Evolutionary conservation across 768 basidiomycete genomes (phyloP).

Genomic region (Tulasnella sp.): DNA sequence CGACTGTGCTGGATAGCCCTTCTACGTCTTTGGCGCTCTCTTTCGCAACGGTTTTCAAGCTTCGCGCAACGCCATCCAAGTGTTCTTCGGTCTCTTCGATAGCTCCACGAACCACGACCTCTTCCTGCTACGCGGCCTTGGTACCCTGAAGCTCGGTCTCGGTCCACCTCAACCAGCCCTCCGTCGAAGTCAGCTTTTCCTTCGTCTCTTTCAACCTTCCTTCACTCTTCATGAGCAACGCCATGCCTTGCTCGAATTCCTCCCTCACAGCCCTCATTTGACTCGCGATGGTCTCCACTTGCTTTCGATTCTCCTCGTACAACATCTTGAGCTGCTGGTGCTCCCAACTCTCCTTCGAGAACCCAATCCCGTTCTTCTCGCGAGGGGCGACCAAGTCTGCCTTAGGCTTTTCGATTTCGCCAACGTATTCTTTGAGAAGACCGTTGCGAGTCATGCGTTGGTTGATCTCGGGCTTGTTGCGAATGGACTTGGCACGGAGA

Average conservation of each 20-base stretch:
- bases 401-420: conserved; percentile 91
- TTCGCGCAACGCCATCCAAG: conserved; percentile 72
- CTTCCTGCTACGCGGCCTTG: conserved; percentile 73
- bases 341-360: conserved; percentile 91
- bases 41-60: conserved; percentile 64
- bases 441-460: conserved; percentile 91
- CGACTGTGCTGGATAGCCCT: conserved; percentile 80
- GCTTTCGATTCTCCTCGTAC: conserved; percentile 78
- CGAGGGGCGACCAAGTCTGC: conserved; percentile 87
- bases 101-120: conserved; percentile 73
- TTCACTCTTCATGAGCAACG: conserved; percentile 70
- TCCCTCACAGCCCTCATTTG: conserved; percentile 83
- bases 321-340: conserved; percentile 77
- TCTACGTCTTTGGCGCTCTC: conserved; percentile 71
- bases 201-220: conserved; percentile 63
- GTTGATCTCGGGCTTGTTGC: conserved; percentile 93
- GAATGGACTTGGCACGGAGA: conserved; percentile 90
- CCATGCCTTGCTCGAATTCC: conserved; percentile 90
- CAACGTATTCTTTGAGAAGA: conserved; percentile 89
- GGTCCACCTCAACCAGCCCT: conserved; percentile 56
- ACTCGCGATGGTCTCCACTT: conserved; percentile 79
- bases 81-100: conserved; percentile 71
- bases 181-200: conserved; percentile 59
- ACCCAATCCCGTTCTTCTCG: conserved; percentile 95
- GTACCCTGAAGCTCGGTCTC: conserved; percentile 61